These are phyloP conservation scores for Schizosaccharomyces japonicus DNA, from an alignment of 805 yeast genomes.

Conservation along the genomic window DNA sequence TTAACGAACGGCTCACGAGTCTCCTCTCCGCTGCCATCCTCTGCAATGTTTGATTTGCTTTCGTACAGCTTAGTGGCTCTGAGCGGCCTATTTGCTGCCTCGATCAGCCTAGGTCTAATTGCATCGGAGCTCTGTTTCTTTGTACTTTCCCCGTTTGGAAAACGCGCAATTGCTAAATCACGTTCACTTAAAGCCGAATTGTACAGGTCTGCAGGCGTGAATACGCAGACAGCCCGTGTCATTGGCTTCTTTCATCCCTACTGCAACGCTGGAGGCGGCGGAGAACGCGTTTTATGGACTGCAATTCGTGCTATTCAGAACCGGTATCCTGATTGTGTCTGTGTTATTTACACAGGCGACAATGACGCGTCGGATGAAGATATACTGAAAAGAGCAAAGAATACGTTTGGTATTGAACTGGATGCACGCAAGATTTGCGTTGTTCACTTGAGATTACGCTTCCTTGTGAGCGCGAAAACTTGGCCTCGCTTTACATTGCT, in stretches of 20 bases:
- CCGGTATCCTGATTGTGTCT: slow-evolving; percentile 27
- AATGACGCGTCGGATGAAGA: slow-evolving; percentile 15
- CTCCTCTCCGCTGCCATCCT: too few relatives aligned
- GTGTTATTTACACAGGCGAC: slow-evolving; percentile 53
- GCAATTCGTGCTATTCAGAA: slow-evolving; percentile 52
- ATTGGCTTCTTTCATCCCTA: slow-evolving; percentile 85
- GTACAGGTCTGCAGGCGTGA: not conserved
- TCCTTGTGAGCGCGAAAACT: slow-evolving; percentile 39
- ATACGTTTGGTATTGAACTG: slow-evolving; percentile 26
- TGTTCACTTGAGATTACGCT: slow-evolving; percentile 31
- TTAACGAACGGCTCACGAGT: too few relatives aligned
- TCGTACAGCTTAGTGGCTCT: too few relatives aligned
- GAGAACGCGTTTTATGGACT: slow-evolving; percentile 90
- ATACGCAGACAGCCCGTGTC: not conserved
- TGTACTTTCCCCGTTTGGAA: too few relatives aligned
- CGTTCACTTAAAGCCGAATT: not conserved
- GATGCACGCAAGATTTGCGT: slow-evolving; percentile 30
- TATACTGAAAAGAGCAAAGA: slow-evolving; percentile 20
- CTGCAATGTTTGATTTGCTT: too few relatives aligned
- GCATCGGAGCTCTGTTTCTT: too few relatives aligned
- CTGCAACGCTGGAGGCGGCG: slow-evolving; percentile 91
- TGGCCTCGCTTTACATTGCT: slow-evolving; percentile 65
- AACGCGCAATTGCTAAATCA: too few relatives aligned
- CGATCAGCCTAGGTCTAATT: too few relatives aligned
- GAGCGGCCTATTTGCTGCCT: too few relatives aligned